Base-by-base conservation (phyloP, 2,329 filamentous ascomycete genomes). In the Lizonia empirigonia region DNA sequence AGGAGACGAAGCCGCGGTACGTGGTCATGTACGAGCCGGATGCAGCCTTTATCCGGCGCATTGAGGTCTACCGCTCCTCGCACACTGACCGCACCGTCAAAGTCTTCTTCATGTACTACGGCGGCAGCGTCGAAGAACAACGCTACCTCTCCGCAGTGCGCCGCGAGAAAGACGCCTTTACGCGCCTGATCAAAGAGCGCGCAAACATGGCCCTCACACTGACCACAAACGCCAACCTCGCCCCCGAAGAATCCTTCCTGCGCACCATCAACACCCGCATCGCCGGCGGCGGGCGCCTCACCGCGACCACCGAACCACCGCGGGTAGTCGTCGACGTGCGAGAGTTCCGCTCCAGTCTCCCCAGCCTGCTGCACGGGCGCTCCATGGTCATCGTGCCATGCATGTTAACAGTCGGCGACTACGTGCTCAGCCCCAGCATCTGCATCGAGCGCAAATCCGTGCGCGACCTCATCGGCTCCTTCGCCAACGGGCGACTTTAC, bases 21-120 rank as follows among this genome's bases (percentile, higher is more conserved):
- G 91, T 99, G 52, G 89, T 99, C 76, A 97, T 99, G 94, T 99
- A 97, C 73, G 94, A 97, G 70, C 93, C 94, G 1, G 91, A 97
- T 60, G 86, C 93, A 3, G 87, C 93, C 3, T 99, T 99, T 72
- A 96, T 97, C 65, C 86, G 94, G 12, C 83, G 93, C 29, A 88
- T 99, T 16, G 94, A 99, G 71, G 92, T 97, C 2, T 99, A 97
- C 74, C 86, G 94, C 30, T 96, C 91, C 44, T 97, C 92, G 8
- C 94, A 99, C 74, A 89, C 87, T 50, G 90, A 93, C 70, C 82
- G 91, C 27, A 91, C 90, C 64, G 90, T 97, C 33, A 85, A 91
- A 34, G 92, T 96, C 1, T 99, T 97, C 76, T 97, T 97, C 71
- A 85, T 97, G 79, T 97, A 96, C 76, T 99, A 99, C 59, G 88